phyloP scores from a whole-genome alignment of 495 filamentous ascomycete species.

The Podospora tetraspora region DNA sequence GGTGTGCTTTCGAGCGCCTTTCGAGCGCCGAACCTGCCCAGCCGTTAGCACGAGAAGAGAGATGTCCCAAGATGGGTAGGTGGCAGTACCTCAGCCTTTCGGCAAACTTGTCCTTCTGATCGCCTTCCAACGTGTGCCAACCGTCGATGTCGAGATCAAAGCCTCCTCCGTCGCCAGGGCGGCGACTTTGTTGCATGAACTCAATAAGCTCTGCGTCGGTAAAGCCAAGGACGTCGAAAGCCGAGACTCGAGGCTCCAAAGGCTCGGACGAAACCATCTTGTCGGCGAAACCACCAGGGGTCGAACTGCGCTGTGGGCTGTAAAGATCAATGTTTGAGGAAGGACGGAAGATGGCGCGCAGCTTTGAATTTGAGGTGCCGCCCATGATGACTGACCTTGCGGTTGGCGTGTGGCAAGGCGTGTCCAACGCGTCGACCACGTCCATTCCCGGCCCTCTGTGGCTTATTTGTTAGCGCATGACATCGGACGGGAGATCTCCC shows the following conservation, averaged over 20 bases:
- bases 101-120: not conserved
- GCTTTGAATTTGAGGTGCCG: not conserved
- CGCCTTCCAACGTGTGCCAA: not conserved
- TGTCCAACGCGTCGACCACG: not conserved
- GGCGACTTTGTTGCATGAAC: not conserved
- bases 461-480: no score
- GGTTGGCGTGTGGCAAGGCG: not conserved
- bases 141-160: not conserved
- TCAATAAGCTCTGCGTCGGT: not conserved
- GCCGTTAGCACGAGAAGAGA: not conserved
- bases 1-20: not conserved
- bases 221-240: not conserved
- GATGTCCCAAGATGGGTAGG: not conserved
- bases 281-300: not conserved
- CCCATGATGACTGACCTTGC: not conserved
- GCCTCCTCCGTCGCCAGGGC: not conserved
- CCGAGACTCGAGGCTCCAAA: not conserved
- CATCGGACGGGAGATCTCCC: no score
- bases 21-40: not conserved
- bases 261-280: not conserved
- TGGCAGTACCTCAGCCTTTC: not conserved
- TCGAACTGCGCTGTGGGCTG: not conserved
- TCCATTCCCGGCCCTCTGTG: no score
- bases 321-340: not conserved
- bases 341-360: no score